Conservation (phyloP, 2,329 filamentous ascomycete species). For the Arachnomyces sp. region DNA sequence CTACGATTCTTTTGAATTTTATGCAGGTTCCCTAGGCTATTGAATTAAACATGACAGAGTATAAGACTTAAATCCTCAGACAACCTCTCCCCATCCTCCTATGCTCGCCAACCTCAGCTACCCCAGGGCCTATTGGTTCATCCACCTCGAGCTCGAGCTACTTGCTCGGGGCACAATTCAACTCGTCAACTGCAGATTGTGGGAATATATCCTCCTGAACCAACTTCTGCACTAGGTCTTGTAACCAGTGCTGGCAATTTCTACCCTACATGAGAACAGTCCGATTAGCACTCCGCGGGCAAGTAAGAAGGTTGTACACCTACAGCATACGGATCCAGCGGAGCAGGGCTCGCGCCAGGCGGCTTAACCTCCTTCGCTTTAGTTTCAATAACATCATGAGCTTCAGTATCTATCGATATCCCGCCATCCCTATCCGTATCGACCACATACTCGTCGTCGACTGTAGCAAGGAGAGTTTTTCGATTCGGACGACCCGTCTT, state of each 20-base stretch:
- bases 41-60: too few relatives aligned
- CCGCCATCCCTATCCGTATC: neutral
- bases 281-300: neutral
- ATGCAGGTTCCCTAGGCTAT: too few relatives aligned
- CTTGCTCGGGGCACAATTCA: too few relatives aligned
- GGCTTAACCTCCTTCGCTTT: constrained; percentile 9
- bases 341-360: constrained; percentile 8
- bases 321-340: constrained; percentile 8
- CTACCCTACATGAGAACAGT: constrained; percentile 4
- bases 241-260: constrained; percentile 9
- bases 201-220: constrained; percentile 5
- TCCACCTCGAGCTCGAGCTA: too few relatives aligned
- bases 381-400: constrained; percentile 8
- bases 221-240: constrained; percentile 9
- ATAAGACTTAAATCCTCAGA: too few relatives aligned
- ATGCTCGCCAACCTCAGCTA: too few relatives aligned
- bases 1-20: too few relatives aligned
- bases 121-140: too few relatives aligned
- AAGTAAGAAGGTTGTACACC: neutral
- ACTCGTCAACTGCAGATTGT: constrained; percentile 3
- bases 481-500: constrained; percentile 8
- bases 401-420: constrained; percentile 4
- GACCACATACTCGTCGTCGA: constrained; percentile 6
- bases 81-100: too few relatives aligned
- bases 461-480: constrained; percentile 6